These are phyloP conservation scores for Globisporangium alternatum DNA, from an alignment of 352 stramenopile genomes.

Conservation along the genomic window DNA sequence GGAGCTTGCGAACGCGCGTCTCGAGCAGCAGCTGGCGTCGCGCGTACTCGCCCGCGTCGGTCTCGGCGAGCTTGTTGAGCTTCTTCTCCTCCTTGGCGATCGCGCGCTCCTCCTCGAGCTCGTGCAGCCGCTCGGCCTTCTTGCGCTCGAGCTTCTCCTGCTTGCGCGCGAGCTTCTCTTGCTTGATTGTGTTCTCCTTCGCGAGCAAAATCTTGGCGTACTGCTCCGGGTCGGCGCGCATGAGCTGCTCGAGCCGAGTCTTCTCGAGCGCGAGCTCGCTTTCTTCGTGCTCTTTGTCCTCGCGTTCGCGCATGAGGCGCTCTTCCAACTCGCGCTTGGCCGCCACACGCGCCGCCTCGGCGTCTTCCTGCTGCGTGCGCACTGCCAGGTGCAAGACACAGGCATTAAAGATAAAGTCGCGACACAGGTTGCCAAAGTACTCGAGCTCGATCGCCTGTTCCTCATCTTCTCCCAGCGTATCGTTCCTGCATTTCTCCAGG, in stretches of 20 bases:
- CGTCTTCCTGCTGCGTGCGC: conserved; percentile 45
- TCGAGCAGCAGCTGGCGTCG: conserved; percentile 44
- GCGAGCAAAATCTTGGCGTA: conserved; percentile 42
- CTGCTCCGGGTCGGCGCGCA: conserved; percentile 31
- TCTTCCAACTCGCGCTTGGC: conserved; percentile 19
- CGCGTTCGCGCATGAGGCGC: conserved; percentile 1
- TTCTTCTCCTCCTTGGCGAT: conserved; percentile 62
- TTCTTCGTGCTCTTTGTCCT: conserved; percentile 20
- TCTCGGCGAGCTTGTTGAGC: conserved; percentile 53
- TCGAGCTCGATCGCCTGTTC: conserved; percentile 48
- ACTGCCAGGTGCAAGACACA: conserved; percentile 48
- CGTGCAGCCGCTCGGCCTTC: conserved; percentile 42
- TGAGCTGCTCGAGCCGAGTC: conserved; percentile 30
- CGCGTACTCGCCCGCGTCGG: conserved; percentile 42
- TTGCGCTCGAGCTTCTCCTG: conserved; percentile 44
- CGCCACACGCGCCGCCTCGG: conserved; percentile 9
- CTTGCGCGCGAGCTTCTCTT: conserved; percentile 29
- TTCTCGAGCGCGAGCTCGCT: conserved; percentile 26
- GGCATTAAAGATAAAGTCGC: conserved; percentile 56
- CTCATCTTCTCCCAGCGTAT: conserved; percentile 14
- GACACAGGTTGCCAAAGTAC: conserved; percentile 53
- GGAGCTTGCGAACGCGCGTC: conserved; percentile 37
- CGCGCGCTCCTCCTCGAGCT: conserved; percentile 57
- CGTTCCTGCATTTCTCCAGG: conserved; percentile 16
- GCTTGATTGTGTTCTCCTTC: conserved; percentile 28